These are phyloP conservation scores for Pichia thaimueangensis DNA, from an alignment of 805 yeast genomes.

Conservation along the genomic window DNA sequence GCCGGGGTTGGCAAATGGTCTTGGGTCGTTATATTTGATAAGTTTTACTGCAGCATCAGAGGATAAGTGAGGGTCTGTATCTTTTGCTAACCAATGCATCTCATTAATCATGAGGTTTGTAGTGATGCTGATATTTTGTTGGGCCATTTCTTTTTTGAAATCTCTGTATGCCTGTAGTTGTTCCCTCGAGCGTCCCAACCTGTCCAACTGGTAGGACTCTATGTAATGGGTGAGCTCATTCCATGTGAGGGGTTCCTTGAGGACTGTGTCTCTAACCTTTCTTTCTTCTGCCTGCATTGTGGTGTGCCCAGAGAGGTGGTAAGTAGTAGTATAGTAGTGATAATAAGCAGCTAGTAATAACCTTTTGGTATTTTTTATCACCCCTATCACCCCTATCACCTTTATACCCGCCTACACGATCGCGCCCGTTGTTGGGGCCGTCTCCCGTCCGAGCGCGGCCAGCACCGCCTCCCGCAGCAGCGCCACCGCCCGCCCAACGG, in stretches of 20 bases:
- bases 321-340: no score
- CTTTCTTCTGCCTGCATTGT: no score
- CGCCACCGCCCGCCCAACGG: constrained; percentile 54
- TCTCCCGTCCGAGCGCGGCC: constrained; percentile 37
- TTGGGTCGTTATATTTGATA: constrained; percentile 28
- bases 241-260: constrained; percentile 41
- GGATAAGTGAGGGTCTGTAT: constrained; percentile 10
- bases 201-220: constrained; percentile 36
- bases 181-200: constrained; percentile 42
- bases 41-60: constrained; percentile 10
- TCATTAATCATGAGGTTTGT: constrained; percentile 42
- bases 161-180: constrained; percentile 38
- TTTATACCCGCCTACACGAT: background rate
- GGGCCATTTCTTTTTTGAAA: constrained; percentile 38
- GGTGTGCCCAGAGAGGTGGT: no score
- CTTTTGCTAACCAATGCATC: constrained; percentile 43
- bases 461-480: constrained; percentile 46
- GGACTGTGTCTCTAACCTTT: no score
- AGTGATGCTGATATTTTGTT: constrained; percentile 35
- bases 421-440: background rate
- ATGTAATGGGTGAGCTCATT: constrained; percentile 34
- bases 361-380: no score
- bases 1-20: constrained; percentile 34
- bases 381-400: no score
- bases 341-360: no score